Evolutionary conservation across 176 grass and related monocot species (phyloP).

Genomic region (Bonia amplexicaulis): DNA sequence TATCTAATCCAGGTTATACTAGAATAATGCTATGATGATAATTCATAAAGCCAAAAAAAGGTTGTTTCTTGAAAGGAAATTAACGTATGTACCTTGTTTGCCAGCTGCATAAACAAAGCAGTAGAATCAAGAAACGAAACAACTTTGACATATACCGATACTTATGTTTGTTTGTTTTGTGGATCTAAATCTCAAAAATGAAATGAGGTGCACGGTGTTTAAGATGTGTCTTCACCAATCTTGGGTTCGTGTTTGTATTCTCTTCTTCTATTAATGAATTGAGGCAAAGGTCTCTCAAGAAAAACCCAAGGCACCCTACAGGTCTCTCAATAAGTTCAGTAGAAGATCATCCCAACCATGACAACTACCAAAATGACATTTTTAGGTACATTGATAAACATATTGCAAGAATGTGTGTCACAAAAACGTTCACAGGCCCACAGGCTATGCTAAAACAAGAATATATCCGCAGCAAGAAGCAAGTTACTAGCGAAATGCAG

Average conservation of each 20-base stretch:
- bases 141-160: background rate
- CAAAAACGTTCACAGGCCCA: background rate
- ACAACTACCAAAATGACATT: background rate
- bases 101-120: background rate
- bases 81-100: background rate
- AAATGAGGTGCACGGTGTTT: background rate
- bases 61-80: background rate
- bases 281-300: too few relatives aligned
- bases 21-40: background rate
- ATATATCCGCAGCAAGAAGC: too few relatives aligned
- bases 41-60: background rate
- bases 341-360: background rate
- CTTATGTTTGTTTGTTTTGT: background rate
- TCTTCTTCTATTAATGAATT: too few relatives aligned
- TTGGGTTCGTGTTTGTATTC: background rate
- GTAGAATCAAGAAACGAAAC: conserved; percentile 5
- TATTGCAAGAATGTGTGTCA: background rate
- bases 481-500: background rate
- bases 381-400: background rate
- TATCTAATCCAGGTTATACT: background rate
- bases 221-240: background rate
- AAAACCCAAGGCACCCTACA: background rate
- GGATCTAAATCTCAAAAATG: background rate
- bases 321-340: background rate
- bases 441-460: background rate